Conservation (phyloP, 768 basidiomycete species). For the Collybia mongolica region DNA sequence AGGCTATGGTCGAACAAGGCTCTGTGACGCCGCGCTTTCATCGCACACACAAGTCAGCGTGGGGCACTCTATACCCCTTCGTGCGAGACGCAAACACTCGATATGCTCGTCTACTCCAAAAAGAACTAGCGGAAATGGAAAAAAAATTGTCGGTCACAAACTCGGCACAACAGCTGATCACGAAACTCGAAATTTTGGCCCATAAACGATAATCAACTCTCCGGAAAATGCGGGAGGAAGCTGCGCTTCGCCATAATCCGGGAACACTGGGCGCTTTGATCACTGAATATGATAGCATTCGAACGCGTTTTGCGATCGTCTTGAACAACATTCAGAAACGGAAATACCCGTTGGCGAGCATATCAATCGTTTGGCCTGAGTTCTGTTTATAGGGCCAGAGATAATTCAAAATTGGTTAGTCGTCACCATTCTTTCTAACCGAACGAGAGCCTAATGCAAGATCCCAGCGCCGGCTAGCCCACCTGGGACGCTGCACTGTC, state of each 20-base stretch:
- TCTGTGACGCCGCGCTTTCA: conserved; percentile 34
- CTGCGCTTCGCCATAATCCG: not conserved
- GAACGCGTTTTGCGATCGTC: not conserved
- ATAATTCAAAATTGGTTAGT: too few relatives aligned
- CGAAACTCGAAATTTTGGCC: conserved; percentile 4
- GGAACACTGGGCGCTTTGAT: not conserved
- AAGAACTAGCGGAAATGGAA: conserved; percentile 21
- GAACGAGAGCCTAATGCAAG: too few relatives aligned
- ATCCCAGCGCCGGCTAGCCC: too few relatives aligned
- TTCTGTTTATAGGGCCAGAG: not conserved
- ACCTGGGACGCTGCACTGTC: too few relatives aligned
- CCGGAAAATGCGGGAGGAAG: not conserved
- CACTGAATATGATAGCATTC: not conserved
- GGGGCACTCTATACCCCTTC: conserved; percentile 33
- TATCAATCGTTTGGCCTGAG: not conserved
- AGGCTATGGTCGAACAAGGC: conserved; percentile 37
- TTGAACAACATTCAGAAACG: not conserved
- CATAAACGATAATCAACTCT: conserved; percentile 6
- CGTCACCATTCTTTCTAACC: too few relatives aligned
- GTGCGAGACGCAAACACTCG: conserved; percentile 1
- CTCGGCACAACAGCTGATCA: conserved; percentile 2
- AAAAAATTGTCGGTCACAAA: conserved; percentile 12
- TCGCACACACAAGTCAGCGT: conserved; percentile 32
- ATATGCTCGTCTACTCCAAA: conserved; percentile 18
- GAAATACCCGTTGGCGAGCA: not conserved